Conservation (phyloP, 2,329 filamentous ascomycete species). For the Pleurostoma richardsiae region DNA sequence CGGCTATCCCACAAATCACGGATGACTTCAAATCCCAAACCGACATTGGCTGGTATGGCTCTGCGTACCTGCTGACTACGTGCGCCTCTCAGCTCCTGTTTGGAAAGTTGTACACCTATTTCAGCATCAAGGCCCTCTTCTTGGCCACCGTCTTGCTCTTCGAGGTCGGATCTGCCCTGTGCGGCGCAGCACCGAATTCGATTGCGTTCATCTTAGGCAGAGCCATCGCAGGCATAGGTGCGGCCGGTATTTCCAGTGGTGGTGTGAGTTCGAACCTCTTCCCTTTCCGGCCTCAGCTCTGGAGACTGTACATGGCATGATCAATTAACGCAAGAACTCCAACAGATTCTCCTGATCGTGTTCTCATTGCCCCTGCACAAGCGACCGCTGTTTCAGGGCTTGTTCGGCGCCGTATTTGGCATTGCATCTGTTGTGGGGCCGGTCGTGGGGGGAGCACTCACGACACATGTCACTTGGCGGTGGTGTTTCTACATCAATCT, state of each 20-base stretch:
- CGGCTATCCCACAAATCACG: constrained; percentile 23
- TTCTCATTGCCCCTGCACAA: constrained; percentile 28
- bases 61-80: constrained; percentile 24
- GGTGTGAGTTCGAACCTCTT: neutral
- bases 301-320: neutral
- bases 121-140: constrained; percentile 24
- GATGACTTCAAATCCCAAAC: constrained; percentile 23
- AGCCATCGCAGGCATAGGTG: constrained; percentile 3
- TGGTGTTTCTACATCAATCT: constrained; percentile 28
- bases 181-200: constrained; percentile 2
- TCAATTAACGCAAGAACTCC: too few relatives aligned
- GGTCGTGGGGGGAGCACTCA: constrained; percentile 2
- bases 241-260: neutral
- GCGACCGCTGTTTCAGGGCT: constrained; percentile 28
- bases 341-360: constrained; percentile 13
- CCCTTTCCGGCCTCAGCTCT: neutral
- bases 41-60: constrained; percentile 36
- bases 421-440: constrained; percentile 17
- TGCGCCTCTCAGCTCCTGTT: constrained; percentile 20
- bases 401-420: constrained; percentile 31
- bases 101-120: constrained; percentile 24
- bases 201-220: constrained; percentile 3
- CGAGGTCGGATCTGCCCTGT: constrained; percentile 11
- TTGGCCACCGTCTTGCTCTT: constrained; percentile 23
- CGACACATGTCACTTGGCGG: constrained; percentile 1